Percentiles rank a stretch among this genome's conserved stretches.
Evolutionary conservation across 768 basidiomycete genomes (phyloP).

Genomic region (Tulasnella sp.): DNA sequence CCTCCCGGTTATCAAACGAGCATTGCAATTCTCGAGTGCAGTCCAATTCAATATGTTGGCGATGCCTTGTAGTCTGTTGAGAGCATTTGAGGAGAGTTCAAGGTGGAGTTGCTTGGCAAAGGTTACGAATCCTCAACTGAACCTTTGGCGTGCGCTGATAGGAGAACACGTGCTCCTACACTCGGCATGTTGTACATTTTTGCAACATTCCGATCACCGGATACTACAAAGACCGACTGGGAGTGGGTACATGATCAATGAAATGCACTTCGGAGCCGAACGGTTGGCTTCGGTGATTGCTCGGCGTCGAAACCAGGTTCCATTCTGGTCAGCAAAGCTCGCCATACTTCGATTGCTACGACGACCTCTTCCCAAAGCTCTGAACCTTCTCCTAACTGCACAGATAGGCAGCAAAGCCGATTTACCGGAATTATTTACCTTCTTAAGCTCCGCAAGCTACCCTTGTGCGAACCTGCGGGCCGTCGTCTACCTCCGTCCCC

Average conservation of each 20-base stretch:
- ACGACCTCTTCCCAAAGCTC: background rate
- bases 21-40: background rate
- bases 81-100: background rate
- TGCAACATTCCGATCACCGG: background rate
- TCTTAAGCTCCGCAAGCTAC: slow-evolving; percentile 3
- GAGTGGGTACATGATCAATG: background rate
- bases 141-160: background rate
- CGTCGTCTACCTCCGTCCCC: background rate
- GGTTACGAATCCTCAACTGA: background rate
- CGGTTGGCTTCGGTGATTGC: background rate
- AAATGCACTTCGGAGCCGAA: background rate
- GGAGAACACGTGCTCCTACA: background rate
- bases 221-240: background rate
- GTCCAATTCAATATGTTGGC: background rate
- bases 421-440: background rate
- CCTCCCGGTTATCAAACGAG: background rate
- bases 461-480: slow-evolving; percentile 1
- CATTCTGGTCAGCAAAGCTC: background rate
- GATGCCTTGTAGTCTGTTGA: background rate
- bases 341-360: background rate
- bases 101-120: background rate
- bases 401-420: background rate
- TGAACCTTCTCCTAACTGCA: background rate
- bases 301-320: background rate
- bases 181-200: background rate